Conservation (phyloP, 106 monocot species). For the Vanilla planifolia region DNA sequence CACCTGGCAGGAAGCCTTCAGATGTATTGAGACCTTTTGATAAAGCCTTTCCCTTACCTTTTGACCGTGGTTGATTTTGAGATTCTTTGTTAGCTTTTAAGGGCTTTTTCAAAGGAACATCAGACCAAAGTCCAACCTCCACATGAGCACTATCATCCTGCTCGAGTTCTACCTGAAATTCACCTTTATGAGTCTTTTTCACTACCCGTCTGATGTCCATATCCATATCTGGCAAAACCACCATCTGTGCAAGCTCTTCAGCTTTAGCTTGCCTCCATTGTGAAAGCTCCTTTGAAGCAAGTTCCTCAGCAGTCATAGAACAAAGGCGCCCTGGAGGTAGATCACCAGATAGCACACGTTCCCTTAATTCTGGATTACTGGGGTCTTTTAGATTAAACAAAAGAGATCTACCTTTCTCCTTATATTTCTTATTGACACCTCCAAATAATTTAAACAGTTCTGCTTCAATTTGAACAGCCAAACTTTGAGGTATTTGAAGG, state of each 20-base stretch:
- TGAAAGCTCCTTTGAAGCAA: slow-evolving; percentile 92
- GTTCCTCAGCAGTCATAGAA: slow-evolving; percentile 89
- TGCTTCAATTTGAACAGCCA: slow-evolving; percentile 70
- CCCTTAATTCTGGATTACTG: slow-evolving; percentile 75
- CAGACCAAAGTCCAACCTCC: slow-evolving; percentile 48
- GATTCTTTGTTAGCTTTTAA: slow-evolving; percentile 21
- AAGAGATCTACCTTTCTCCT: slow-evolving; percentile 90
- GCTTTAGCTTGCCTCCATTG: slow-evolving; percentile 93
- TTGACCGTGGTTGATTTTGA: slow-evolving; percentile 15
- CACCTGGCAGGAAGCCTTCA: background rate
- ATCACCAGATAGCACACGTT: slow-evolving; percentile 63
- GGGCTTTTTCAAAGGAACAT: slow-evolving; percentile 20
- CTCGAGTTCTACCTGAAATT: slow-evolving; percentile 85
- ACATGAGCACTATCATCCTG: slow-evolving; percentile 45
- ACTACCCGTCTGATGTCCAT: slow-evolving; percentile 79
- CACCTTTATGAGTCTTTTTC: slow-evolving; percentile 97
- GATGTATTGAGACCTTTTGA: slow-evolving; percentile 10
- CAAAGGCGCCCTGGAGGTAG: slow-evolving; percentile 76
- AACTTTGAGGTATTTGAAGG: slow-evolving; percentile 24
- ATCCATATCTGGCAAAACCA: slow-evolving; percentile 62
- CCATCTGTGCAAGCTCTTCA: slow-evolving; percentile 81
- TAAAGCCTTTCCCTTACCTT: background rate
- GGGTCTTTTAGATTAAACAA: slow-evolving; percentile 92
- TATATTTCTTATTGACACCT: slow-evolving; percentile 98
- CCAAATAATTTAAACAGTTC: slow-evolving; percentile 83